Conservation (phyloP, 1,284 basidiomycete species). For the Tilletia walkeri region DNA sequence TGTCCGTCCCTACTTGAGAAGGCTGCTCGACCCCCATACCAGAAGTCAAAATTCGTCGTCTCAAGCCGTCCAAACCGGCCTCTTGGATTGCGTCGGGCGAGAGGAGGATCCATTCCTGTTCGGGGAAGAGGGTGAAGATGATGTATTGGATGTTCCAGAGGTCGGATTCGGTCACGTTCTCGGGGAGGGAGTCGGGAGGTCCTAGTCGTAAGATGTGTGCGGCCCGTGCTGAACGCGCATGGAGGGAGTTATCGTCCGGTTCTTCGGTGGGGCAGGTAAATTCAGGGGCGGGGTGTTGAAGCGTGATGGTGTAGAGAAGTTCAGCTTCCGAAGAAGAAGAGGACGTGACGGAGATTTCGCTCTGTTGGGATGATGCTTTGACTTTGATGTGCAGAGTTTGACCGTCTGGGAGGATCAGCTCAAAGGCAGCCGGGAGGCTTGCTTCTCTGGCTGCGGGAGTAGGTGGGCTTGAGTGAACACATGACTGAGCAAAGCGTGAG, state of each 20-base stretch:
- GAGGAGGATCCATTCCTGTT: conserved; percentile 35
- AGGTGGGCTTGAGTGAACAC: not conserved
- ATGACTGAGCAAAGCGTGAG: conserved; percentile 14
- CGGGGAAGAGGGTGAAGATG: conserved; percentile 41
- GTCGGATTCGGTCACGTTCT: conserved; percentile 17
- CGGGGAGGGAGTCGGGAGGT: not conserved
- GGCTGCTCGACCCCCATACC: conserved; percentile 11
- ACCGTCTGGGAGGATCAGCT: not conserved
- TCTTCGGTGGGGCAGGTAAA: conserved; percentile 29
- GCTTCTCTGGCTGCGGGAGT: not conserved
- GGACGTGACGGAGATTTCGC: not conserved
- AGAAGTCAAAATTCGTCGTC: conserved; percentile 17
- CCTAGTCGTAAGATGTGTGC: conserved; percentile 17
- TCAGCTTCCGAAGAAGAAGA: not conserved
- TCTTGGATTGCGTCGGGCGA: not conserved
- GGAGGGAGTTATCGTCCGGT: conserved; percentile 44
- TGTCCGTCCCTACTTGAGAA: not conserved
- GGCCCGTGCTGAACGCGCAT: conserved; percentile 31
- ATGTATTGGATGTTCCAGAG: conserved; percentile 36
- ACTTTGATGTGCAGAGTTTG: conserved; percentile 1
- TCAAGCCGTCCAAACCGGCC: not conserved
- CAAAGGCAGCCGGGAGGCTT: not conserved
- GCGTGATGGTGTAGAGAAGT: not conserved
- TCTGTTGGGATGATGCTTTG: not conserved
- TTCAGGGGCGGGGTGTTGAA: not conserved